Conservation (phyloP, 495 filamentous ascomycete species). For the Aspergillus incahuasiensis region DNA sequence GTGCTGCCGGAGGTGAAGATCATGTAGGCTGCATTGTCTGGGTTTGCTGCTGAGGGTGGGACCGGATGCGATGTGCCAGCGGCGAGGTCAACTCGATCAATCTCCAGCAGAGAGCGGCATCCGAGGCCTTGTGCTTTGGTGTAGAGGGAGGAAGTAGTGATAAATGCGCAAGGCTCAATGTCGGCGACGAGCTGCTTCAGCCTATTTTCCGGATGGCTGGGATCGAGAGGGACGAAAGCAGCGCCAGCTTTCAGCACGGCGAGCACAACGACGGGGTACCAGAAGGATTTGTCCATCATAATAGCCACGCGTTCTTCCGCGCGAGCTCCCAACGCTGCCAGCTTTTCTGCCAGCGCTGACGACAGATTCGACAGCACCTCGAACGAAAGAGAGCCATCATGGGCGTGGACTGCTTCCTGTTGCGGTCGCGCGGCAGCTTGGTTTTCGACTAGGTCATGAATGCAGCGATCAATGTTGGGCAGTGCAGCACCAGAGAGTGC, state of each 20-base stretch:
- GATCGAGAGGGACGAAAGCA: constrained; percentile 7
- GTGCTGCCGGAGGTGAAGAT: constrained; percentile 11
- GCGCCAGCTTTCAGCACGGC: constrained; percentile 6
- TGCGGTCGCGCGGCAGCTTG: background rate
- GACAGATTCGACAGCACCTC: background rate
- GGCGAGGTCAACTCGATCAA: background rate
- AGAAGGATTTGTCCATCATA: background rate
- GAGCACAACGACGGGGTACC: constrained; percentile 2
- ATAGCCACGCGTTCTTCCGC: constrained; percentile 36
- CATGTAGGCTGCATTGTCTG: constrained; percentile 4
- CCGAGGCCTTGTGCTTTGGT: background rate
- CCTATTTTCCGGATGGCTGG: constrained; percentile 1
- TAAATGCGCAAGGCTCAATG: constrained; percentile 1
- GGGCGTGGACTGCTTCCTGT: background rate
- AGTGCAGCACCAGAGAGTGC: background rate
- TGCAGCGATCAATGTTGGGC: constrained; percentile 1
- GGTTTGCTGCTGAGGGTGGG: background rate
- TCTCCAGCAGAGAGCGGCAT: background rate
- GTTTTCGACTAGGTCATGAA: constrained; percentile 8
- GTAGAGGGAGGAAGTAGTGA: background rate
- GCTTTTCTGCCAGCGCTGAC: constrained; percentile 38
- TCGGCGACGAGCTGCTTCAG: background rate
- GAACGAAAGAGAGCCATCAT: constrained; percentile 2
- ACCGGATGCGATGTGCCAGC: background rate
- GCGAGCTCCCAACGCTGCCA: constrained; percentile 42